Base-by-base conservation (phyloP, 2,329 filamentous ascomycete species). In the Alternaria brassicae region DNA sequence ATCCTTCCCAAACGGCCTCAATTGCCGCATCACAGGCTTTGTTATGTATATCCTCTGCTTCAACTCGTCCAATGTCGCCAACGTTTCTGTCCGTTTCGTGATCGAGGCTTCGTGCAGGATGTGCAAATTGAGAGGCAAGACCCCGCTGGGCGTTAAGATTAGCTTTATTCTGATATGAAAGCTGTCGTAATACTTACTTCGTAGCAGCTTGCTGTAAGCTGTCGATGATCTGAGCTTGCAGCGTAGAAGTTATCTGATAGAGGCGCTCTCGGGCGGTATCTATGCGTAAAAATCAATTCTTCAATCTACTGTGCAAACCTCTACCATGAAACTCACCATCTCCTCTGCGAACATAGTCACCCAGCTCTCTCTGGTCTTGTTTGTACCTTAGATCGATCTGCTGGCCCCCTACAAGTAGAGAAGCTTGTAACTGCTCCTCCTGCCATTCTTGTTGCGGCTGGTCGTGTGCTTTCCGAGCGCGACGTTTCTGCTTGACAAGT, bases 161-260 rank as follows among this genome's bases (percentile, higher is more conserved):
- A 60, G 55, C 21, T 44, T 9, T 36, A 1, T 17, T 36, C 58
- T 40, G 19, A 28, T 10, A 9, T 30, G 12, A 19, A n/a, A 17
- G 37, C 34, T 19, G 36, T 19, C 4, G 72, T 66, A 25, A 73
- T 6, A 50, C 72, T 37, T 73, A 72, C 40, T 76, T 69, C 36
- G 51, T 56, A 34, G 72, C 67, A n/a, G 74, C 77, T 53, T 79
- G 69, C 56, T 80, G 74, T 19, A 81, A 63, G 49, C 72, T 72
- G 49, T 73, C 71, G 44, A 81, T 77, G 17, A 80, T 74, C 56
- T 80, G 76, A 23, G 75, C 73, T 58, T 80, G 77, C 56, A 81
- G 69, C n/a, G 74, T 67, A 7, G 80, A 69, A 13, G 77, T 73
- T 21, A 80, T 74, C 55, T 78, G 76, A 6, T 76, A 63, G 3